A percentile compares a stretch with the other conserved stretches of the same genome.
Evolutionary conservation across 768 basidiomycete species (phyloP).

Genomic region (Lentinula boryana): DNA sequence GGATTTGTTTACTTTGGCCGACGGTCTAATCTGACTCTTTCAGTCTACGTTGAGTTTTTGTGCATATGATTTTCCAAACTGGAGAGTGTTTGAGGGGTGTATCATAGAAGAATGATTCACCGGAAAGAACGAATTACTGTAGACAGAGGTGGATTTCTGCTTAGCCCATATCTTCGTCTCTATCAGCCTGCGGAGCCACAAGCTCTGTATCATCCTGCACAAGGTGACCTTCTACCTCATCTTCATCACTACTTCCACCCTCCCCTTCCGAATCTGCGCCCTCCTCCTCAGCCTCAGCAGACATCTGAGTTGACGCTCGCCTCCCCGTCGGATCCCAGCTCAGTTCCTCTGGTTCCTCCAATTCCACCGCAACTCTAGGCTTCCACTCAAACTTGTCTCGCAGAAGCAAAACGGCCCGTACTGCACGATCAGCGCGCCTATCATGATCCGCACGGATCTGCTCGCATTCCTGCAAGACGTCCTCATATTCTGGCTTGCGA

Average conservation of each 20-base stretch:
- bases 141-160: too few species aligned
- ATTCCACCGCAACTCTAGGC: constrained; percentile 71
- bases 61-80: too few species aligned
- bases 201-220: constrained; percentile 23
- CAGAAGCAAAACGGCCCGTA: constrained; percentile 74
- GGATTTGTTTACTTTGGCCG: too few species aligned
- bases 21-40: too few species aligned
- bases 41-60: too few species aligned
- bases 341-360: constrained; percentile 74
- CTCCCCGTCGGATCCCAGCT: constrained; percentile 52
- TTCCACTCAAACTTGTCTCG: constrained; percentile 81
- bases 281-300: constrained; percentile 10
- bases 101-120: too few species aligned
- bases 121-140: too few species aligned
- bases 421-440: constrained; percentile 66
- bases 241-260: constrained; percentile 30
- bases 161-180: constrained; percentile 2
- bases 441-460: constrained; percentile 70
- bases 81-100: too few species aligned
- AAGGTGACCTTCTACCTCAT: constrained; percentile 29
- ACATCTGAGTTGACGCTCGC: background rate
- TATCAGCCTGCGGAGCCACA: constrained; percentile 6
- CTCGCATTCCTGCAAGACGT: constrained; percentile 60
- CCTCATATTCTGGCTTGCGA: constrained; percentile 49
- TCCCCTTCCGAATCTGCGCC: constrained; percentile 10